phyloP scores from a whole-genome alignment of 2,329 filamentous ascomycete genomes.

The Tolypocladium paradoxum region DNA sequence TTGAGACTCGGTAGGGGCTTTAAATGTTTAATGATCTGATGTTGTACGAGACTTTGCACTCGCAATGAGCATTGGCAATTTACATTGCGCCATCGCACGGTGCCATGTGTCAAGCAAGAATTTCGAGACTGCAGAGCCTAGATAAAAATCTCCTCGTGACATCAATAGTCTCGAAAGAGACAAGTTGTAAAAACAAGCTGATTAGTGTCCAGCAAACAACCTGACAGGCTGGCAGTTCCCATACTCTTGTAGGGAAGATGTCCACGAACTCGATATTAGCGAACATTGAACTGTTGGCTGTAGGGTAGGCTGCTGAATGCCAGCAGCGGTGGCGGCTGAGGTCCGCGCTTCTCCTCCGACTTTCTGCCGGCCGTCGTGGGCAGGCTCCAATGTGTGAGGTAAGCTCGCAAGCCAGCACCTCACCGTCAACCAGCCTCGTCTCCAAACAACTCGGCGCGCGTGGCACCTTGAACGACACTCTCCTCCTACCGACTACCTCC shows the following conservation, averaged over 20 bases:
- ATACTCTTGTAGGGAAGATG: too few species aligned
- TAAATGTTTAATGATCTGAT: neutral
- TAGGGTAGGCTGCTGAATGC: neutral
- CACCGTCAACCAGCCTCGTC: neutral
- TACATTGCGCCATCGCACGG: neutral
- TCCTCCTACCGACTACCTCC: neutral
- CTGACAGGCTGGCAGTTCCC: too few species aligned
- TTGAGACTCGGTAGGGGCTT: neutral
- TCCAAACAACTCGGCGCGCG: neutral
- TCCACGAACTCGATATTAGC: neutral
- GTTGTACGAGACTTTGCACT: neutral
- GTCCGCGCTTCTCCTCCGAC: conserved; percentile 12
- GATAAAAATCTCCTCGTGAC: too few species aligned
- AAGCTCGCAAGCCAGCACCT: conserved; percentile 17
- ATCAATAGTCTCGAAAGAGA: too few species aligned
- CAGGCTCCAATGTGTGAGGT: conserved; percentile 30
- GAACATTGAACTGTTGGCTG: accelerated
- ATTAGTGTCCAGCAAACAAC: too few species aligned
- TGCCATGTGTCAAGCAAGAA: too few species aligned
- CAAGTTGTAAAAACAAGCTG: too few species aligned
- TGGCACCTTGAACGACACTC: neutral
- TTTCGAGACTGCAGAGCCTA: too few species aligned
- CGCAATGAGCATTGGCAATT: neutral
- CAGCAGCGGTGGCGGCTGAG: neutral
- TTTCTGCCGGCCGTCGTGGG: conserved; percentile 17